Evolutionary conservation across 2,329 filamentous ascomycete species (phyloP).

Genomic region (Phaeosphaeriaceae sp.): DNA sequence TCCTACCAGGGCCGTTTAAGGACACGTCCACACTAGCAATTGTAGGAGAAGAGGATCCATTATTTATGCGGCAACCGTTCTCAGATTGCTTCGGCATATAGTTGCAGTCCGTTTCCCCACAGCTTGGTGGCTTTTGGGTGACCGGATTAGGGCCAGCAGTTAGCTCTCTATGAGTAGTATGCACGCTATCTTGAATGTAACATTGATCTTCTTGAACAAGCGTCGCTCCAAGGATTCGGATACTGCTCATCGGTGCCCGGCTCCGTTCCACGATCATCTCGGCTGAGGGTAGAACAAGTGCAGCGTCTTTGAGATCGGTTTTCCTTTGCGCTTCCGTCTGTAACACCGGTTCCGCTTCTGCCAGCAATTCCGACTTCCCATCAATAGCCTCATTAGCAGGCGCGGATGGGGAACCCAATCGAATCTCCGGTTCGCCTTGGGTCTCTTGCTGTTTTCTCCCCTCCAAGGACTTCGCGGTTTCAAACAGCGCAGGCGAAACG

Average conservation of each 20-base stretch:
- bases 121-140: no score
- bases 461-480: conserved; percentile 3
- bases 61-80: conserved; percentile 26
- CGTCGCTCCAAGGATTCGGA: not conserved
- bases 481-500: not conserved
- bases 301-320: conserved; percentile 1
- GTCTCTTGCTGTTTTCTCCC: conserved; percentile 6
- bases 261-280: conserved; percentile 2
- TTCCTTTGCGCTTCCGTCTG: not conserved
- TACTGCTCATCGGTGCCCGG: conserved; percentile 1
- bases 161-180: no score
- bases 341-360: conserved; percentile 2
- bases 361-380: not conserved
- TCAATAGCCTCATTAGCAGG: conserved; percentile 2
- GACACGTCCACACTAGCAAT: conserved; percentile 27
- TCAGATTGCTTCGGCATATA: conserved; percentile 11
- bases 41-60: conserved; percentile 28
- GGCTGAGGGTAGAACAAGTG: conserved; percentile 2
- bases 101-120: no score
- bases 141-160: no score
- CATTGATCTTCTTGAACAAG: no score
- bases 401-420: not conserved
- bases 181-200: no score
- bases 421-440: conserved; percentile 1
- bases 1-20: conserved; percentile 54